Conservation (phyloP, 768 basidiomycete genomes). For the Podaxis rugospora region DNA sequence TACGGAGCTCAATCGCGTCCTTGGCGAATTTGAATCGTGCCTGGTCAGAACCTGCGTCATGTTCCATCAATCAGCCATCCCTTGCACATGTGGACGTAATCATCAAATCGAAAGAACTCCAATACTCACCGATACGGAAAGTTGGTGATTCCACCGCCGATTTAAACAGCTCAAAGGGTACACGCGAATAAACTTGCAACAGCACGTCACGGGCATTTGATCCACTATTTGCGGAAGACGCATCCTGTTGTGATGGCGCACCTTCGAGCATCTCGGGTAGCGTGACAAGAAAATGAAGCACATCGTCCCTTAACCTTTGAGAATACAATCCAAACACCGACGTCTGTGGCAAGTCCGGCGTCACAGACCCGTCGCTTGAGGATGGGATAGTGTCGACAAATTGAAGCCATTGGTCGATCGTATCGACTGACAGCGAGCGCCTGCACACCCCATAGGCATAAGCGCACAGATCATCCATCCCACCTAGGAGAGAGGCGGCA, state of each 20-base stretch:
- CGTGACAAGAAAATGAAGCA: conserved; percentile 73
- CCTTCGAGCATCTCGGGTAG: conserved; percentile 66
- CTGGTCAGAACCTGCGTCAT: conserved; percentile 66
- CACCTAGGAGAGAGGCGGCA: conserved; percentile 79
- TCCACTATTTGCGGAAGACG: conserved; percentile 27
- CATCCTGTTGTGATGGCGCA: conserved; percentile 31
- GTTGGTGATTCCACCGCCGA: conserved; percentile 72
- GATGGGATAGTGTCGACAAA: conserved; percentile 62
- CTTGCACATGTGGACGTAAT: not conserved
- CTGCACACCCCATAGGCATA: conserved; percentile 77
- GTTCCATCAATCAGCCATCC: not conserved
- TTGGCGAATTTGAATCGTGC: conserved; percentile 90
- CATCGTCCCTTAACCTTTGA: conserved; percentile 69
- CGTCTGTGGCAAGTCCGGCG: conserved; percentile 44
- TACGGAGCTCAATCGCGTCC: conserved; percentile 80
- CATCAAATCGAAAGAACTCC: not conserved
- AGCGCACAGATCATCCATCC: conserved; percentile 80
- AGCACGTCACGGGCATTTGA: conserved; percentile 63
- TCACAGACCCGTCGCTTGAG: conserved; percentile 42
- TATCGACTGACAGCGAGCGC: conserved; percentile 71
- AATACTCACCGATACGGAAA: conserved; percentile 67
- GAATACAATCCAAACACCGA: conserved; percentile 77
- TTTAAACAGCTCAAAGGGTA: conserved; percentile 89
- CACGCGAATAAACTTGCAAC: conserved; percentile 68
- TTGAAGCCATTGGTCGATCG: conserved; percentile 71